Percentiles rank a stretch among this genome's conserved stretches.
Evolutionary conservation across 768 basidiomycete genomes (phyloP).

Genomic region (Dendrothele bispora): DNA sequence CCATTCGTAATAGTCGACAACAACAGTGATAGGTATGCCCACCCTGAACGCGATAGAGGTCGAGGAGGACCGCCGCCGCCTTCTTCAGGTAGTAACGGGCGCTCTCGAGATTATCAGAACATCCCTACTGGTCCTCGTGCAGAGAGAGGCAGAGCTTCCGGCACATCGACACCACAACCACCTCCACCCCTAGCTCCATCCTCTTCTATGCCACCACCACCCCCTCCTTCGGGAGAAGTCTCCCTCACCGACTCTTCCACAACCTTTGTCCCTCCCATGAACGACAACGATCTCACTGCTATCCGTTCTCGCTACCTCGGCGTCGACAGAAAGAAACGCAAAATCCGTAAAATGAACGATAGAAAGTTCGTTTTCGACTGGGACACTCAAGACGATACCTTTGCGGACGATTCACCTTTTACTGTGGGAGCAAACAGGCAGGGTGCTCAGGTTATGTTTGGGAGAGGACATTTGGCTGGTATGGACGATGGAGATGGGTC

Average conservation of each 20-base stretch:
- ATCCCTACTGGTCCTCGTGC: constrained; percentile 87
- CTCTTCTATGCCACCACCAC: constrained; percentile 35
- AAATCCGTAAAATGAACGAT: constrained; percentile 92
- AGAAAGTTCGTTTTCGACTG: constrained; percentile 99
- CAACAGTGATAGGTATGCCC: constrained; percentile 42
- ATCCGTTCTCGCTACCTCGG: constrained; percentile 95
- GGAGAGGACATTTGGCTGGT: constrained; percentile 78
- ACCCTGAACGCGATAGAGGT: constrained; percentile 49
- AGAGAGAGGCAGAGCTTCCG: constrained; percentile 51
- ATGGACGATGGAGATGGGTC: constrained; percentile 88
- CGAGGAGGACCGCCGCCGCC: constrained; percentile 42
- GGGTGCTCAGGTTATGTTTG: constrained; percentile 88
- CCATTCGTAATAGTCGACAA: no score
- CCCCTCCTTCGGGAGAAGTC: constrained; percentile 31
- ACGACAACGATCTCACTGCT: constrained; percentile 74
- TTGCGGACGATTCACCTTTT: constrained; percentile 71
- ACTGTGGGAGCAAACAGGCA: constrained; percentile 72
- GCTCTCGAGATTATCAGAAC: constrained; percentile 53
- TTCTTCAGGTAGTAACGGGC: constrained; percentile 39
- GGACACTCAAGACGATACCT: constrained; percentile 96
- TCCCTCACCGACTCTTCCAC: constrained; percentile 28
- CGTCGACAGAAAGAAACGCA: constrained; percentile 90
- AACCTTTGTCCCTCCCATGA: constrained; percentile 71
- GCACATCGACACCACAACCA: constrained; percentile 42
- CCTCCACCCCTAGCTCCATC: constrained; percentile 48